Evolutionary conservation across 2,329 filamentous ascomycete species (phyloP), one percentile per base, ranked within the genome.

Genomic region (Coniochaeta hoffmannii): DNA sequence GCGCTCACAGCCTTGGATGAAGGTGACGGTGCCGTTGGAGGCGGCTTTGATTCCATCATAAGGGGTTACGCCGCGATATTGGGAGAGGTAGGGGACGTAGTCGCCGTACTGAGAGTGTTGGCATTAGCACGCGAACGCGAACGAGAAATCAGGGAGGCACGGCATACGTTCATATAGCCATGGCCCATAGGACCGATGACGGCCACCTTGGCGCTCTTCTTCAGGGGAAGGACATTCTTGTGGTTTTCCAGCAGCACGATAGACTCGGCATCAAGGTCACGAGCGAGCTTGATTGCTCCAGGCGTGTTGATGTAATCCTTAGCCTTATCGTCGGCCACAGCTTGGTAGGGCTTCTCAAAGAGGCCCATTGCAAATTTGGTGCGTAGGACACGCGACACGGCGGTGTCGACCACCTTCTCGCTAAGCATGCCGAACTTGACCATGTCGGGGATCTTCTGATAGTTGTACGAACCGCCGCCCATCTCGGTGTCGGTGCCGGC

Each of bases 231-330:
- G 4, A 89, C 71, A 15, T 76, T 73, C 65, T 86, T 88, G 41
- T 84, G 77, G 60, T 97, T 97, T 73, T 96, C 96, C 35, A 97
- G 76, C 53, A 93, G 70, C 0, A 92, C 86, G 0, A 82, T 89
- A n/a, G 88, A 88, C 69, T 92, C 88, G 0, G 85, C 86, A 1
- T 90, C 91, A 24, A 97, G 81, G 55, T 85, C 74, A 19, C 89
- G 85, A 2, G 90, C 90, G 5, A 95, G 59, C 76, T 31, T 50
- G 24, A 50, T 31, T 2, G 46, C 46, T 3, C 30, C 46, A 10
- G 46, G 46, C 2, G 46, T 50, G 28, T 50, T 30, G 22, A 50
- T 50, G 30, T 83, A 74, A 28, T 79, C 73, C 12, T 73, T 70
- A 60, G 82, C 81, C 61, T 86, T 66, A 5, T 78, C 75, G 9